Evolutionary conservation across 2,329 filamentous ascomycete species (phyloP).

Genomic region (Diaporthe citriasiana): DNA sequence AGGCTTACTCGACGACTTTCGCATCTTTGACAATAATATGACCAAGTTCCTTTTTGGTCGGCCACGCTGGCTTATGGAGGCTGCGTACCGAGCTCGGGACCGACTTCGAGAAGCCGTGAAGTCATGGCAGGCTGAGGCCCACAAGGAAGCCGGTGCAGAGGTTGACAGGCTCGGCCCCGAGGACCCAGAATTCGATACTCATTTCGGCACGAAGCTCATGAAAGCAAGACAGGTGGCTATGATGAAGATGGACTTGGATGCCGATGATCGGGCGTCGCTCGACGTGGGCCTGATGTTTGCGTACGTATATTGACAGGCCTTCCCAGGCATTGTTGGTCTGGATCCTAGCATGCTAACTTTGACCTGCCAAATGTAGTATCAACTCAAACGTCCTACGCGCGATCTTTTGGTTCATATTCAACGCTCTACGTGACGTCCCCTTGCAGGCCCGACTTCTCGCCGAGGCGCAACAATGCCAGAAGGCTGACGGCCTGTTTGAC

Average conservation of each 20-base stretch:
- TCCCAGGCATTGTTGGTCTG: background rate
- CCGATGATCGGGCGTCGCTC: background rate
- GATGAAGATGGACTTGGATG: background rate
- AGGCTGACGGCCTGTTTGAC: background rate
- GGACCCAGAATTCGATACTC: background rate
- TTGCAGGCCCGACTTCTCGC: background rate
- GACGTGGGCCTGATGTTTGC: conserved; percentile 7
- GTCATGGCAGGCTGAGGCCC: background rate
- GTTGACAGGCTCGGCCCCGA: background rate
- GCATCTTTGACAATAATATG: background rate
- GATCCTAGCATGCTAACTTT: background rate
- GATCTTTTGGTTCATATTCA: background rate
- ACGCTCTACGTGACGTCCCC: background rate
- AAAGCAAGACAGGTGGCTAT: background rate
- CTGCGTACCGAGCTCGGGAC: background rate
- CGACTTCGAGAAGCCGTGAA: background rate
- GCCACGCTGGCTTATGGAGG: background rate
- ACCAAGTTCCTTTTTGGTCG: background rate
- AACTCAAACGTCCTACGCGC: background rate
- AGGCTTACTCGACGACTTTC: background rate
- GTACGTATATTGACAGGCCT: background rate
- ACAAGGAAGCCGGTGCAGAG: background rate
- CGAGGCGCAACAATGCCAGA: background rate
- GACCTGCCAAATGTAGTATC: background rate
- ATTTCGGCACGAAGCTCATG: background rate